phyloP scores from a whole-genome alignment of 305 asterid genomes.

The Fraxinus angustifolia region DNA sequence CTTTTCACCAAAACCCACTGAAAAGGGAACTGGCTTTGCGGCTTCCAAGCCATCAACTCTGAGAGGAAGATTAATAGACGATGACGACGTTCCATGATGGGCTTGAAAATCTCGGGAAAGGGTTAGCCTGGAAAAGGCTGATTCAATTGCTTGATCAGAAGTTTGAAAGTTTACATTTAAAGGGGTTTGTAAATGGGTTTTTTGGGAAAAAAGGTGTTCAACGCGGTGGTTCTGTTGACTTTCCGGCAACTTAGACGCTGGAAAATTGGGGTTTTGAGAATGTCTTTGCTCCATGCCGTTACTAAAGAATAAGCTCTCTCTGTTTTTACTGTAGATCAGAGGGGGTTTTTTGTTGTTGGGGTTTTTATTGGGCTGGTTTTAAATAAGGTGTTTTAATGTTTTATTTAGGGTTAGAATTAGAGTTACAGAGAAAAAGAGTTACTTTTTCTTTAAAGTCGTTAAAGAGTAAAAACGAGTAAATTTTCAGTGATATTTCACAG shows the following conservation, averaged over 20 bases:
- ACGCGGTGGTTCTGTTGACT: not conserved
- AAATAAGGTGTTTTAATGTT: not conserved
- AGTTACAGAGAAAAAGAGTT: not conserved
- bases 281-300: slow-evolving; percentile 40
- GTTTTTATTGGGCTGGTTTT: slow-evolving; percentile 6
- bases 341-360: slow-evolving; percentile 19
- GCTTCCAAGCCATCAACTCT: slow-evolving; percentile 3
- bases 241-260: slow-evolving; percentile 26
- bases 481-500: not conserved
- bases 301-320: slow-evolving; percentile 2
- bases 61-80: slow-evolving; percentile 7
- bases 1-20: slow-evolving; percentile 22
- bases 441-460: not conserved
- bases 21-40: slow-evolving; percentile 1
- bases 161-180: not conserved
- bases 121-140: slow-evolving; percentile 40
- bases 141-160: slow-evolving; percentile 32
- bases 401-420: not conserved
- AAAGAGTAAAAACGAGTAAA: not conserved
- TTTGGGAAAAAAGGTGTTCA: slow-evolving; percentile 5
- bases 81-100: slow-evolving; percentile 19
- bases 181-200: slow-evolving; percentile 17
- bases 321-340: not conserved
- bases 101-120: slow-evolving; percentile 29
- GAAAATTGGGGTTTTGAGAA: slow-evolving; percentile 17